phyloP scores from a whole-genome alignment of 106 monocot genomes.

The Dendrobium catenatum region DNA sequence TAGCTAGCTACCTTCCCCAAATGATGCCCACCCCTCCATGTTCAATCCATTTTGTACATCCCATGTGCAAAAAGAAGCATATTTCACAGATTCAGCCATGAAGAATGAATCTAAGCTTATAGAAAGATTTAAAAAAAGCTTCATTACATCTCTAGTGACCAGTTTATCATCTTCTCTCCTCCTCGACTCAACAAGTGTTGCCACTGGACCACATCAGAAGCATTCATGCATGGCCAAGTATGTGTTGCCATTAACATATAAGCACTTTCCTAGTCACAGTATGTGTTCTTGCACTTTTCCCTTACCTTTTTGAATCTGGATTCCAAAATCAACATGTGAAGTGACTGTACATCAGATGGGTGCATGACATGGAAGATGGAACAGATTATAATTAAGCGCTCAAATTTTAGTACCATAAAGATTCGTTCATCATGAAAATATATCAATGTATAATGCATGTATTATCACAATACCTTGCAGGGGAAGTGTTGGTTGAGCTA shows the following conservation, averaged over 20 bases:
- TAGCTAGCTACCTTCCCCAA: no score
- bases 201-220: neutral
- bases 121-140: neutral
- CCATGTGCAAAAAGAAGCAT: no score
- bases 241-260: neutral
- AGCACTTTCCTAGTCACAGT: neutral
- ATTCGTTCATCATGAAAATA: neutral
- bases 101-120: no score
- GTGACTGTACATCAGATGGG: neutral
- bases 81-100: no score
- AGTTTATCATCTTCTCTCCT: neutral
- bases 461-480: neutral
- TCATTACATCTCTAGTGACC: neutral
- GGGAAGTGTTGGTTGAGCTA: neutral
- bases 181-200: neutral
- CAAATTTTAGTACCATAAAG: no score
- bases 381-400: neutral
- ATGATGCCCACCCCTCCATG: no score
- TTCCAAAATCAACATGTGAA: neutral
- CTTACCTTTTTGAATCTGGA: neutral
- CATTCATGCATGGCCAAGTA: neutral
- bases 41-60: no score
- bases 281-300: neutral
- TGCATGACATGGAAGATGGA: neutral
- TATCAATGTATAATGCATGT: neutral